phyloP scores from a whole-genome alignment of 768 basidiomycete genomes.

The Lentinus brumalis region DNA sequence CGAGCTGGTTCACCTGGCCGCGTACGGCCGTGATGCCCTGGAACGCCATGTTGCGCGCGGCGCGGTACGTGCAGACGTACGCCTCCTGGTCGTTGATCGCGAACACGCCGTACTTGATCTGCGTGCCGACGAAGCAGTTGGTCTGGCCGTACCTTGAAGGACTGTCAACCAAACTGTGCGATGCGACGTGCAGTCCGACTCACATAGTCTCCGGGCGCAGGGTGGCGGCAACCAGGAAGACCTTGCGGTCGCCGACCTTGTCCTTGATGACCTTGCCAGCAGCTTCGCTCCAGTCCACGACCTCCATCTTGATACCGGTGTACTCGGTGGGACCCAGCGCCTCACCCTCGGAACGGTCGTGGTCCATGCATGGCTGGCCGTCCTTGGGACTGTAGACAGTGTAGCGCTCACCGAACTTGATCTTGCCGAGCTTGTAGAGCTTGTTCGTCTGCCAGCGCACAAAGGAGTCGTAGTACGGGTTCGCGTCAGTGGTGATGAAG shows the following conservation, averaged over 20 bases:
- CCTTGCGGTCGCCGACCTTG: slow-evolving; percentile 76
- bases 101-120: slow-evolving; percentile 91
- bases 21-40: slow-evolving; percentile 79
- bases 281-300: slow-evolving; percentile 76
- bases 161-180: background rate
- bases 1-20: slow-evolving; percentile 72
- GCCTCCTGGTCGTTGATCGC: slow-evolving; percentile 86
- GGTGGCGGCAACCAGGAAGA: slow-evolving; percentile 94
- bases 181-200: slow-evolving; percentile 27
- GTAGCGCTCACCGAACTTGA: slow-evolving; percentile 98
- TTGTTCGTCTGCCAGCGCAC: slow-evolving; percentile 99
- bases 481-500: slow-evolving; percentile 92
- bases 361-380: slow-evolving; percentile 99
- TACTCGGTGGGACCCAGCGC: slow-evolving; percentile 96
- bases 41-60: slow-evolving; percentile 97
- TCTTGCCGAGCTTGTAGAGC: slow-evolving; percentile 81
- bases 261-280: slow-evolving; percentile 65
- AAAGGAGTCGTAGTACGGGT: slow-evolving; percentile 97
- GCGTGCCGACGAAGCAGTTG: slow-evolving; percentile 92
- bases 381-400: slow-evolving; percentile 99
- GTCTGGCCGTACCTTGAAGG: slow-evolving; percentile 93
- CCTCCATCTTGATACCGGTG: slow-evolving; percentile 92
- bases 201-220: slow-evolving; percentile 96
- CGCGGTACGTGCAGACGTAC: slow-evolving; percentile 85
- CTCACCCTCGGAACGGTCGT: slow-evolving; percentile 95